Conservation (phyloP, 495 filamentous ascomycete species). For the Collariella sp. region DNA sequence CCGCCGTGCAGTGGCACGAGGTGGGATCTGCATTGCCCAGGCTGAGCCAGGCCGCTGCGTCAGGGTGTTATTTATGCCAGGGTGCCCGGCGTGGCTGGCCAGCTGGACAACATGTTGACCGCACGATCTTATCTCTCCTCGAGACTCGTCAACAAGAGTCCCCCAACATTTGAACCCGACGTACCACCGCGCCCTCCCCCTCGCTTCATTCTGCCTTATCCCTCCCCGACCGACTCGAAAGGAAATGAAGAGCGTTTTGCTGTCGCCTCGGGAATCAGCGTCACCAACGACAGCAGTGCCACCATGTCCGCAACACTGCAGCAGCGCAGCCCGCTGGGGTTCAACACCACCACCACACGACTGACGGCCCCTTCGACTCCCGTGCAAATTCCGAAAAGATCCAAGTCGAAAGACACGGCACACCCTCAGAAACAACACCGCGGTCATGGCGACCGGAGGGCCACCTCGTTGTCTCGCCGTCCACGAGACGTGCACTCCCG, state of each 20-base stretch:
- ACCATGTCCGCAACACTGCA: conserved; percentile 21
- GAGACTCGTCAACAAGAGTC: conserved; percentile 10
- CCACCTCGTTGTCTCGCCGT: conserved; percentile 15
- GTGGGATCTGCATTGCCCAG: conserved; percentile 14
- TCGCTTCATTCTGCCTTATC: background rate
- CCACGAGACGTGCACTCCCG: conserved; percentile 36
- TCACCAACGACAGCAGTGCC: conserved; percentile 5
- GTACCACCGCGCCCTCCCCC: background rate
- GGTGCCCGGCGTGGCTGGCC: background rate
- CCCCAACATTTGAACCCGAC: background rate
- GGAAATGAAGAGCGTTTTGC: conserved; percentile 27
- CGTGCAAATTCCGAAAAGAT: conserved; percentile 38
- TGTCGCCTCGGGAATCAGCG: conserved; percentile 3
- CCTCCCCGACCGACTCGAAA: background rate
- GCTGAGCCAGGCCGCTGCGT: too few species aligned
- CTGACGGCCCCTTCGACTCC: conserved; percentile 36
- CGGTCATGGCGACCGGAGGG: conserved; percentile 13
- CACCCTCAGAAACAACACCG: conserved; percentile 22
- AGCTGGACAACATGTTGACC: conserved; percentile 28
- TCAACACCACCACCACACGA: conserved; percentile 26
- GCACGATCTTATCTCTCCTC: conserved; percentile 32
- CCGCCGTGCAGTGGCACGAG: conserved; percentile 12
- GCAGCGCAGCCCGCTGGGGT: conserved; percentile 22
- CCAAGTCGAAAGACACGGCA: conserved; percentile 27
- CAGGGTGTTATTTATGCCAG: conserved; percentile 11